Evolutionary conservation across 1,284 basidiomycete species (phyloP).

Genomic region (Wallemia ichthyophaga): DNA sequence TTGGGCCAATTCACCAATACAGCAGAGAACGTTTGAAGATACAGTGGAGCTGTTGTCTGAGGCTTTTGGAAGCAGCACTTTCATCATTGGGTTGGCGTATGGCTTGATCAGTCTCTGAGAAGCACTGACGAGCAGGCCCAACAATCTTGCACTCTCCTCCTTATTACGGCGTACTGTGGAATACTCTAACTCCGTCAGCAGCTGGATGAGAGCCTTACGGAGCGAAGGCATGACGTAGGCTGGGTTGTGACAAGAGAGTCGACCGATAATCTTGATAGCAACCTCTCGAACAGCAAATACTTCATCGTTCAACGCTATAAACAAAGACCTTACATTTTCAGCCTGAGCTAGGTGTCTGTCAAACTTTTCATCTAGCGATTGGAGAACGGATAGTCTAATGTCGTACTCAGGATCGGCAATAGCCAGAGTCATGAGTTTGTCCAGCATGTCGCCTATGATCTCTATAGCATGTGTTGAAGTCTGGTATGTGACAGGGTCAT

Average conservation of each 20-base stretch:
- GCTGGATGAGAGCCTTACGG: slow-evolving; percentile 79
- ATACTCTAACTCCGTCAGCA: slow-evolving; percentile 90
- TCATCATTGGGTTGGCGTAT: slow-evolving; percentile 84
- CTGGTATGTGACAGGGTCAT: slow-evolving; percentile 88
- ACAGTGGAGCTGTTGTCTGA: slow-evolving; percentile 60
- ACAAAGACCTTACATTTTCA: slow-evolving; percentile 84
- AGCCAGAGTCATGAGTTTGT: slow-evolving; percentile 83
- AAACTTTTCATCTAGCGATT: slow-evolving; percentile 69
- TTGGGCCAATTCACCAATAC: slow-evolving; percentile 71
- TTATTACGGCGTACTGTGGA: slow-evolving; percentile 56
- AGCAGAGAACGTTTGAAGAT: slow-evolving; percentile 73
- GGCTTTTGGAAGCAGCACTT: slow-evolving; percentile 61
- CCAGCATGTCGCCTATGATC: slow-evolving; percentile 87
- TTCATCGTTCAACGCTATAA: slow-evolving; percentile 94
- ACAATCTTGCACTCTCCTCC: slow-evolving; percentile 67
- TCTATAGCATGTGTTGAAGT: slow-evolving; percentile 89
- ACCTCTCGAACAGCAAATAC: slow-evolving; percentile 75
- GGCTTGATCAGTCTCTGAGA: slow-evolving; percentile 85
- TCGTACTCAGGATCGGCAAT: slow-evolving; percentile 79
- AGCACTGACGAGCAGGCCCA: slow-evolving; percentile 61
- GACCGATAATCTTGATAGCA: slow-evolving; percentile 71
- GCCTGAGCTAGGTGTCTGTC: slow-evolving; percentile 97
- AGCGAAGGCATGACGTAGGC: slow-evolving; percentile 97
- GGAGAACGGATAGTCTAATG: slow-evolving; percentile 66
- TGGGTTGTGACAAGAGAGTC: slow-evolving; percentile 80